A percentile compares a stretch with the other conserved stretches of the same genome.
These are phyloP conservation scores for Nicotiana rustica DNA, from an alignment of 305 asterid species.

Conservation along the genomic window DNA sequence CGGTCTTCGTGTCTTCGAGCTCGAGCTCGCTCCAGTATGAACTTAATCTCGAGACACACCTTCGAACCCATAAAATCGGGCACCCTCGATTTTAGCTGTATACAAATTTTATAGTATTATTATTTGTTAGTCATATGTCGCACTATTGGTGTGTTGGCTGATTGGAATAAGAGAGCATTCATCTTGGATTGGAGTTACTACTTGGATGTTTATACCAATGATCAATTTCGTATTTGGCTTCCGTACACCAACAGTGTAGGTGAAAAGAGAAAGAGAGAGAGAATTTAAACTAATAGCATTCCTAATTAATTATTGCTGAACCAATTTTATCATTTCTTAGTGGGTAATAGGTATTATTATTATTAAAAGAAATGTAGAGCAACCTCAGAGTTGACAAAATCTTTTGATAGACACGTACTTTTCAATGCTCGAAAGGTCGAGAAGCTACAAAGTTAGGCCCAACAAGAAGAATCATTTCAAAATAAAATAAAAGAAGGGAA, in stretches of 20 bases:
- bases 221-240: no score
- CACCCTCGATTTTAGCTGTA: no score
- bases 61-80: no score
- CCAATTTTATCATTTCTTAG: conserved; percentile 29
- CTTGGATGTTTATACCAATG: no score
- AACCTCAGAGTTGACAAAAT: conserved; percentile 6
- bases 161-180: neutral
- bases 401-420: conserved; percentile 22
- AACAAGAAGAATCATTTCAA: conserved; percentile 53
- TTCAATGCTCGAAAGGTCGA: conserved; percentile 47
- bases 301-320: neutral
- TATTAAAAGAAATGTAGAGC: neutral
- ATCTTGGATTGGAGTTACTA: neutral
- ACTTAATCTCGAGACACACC: no score
- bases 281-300: neutral
- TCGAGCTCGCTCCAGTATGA: no score
- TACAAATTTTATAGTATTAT: no score
- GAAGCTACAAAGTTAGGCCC: conserved; percentile 51
- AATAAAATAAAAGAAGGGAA: conserved; percentile 27
- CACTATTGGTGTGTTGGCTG: neutral
- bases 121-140: neutral
- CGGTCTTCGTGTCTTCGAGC: no score
- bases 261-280: neutral
- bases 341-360: neutral
- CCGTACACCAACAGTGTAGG: no score